Base-by-base conservation (phyloP, 441 rosid species). In the Pelargonium fulgidum region DNA sequence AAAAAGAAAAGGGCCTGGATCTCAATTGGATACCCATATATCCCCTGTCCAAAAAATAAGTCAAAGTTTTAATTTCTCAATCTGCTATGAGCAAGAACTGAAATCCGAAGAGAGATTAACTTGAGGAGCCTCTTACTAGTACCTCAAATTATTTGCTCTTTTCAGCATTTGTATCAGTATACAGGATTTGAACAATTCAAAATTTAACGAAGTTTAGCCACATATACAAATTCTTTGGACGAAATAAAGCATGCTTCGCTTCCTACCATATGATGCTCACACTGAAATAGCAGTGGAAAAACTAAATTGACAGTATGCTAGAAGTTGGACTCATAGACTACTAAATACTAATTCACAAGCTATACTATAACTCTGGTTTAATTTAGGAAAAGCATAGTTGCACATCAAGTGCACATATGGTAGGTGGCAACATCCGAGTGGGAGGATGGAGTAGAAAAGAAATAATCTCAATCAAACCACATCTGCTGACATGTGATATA, bases 1-100 rank as follows among this genome's bases (percentile, higher is more conserved):
- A 91, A 87, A 77, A 93, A 91, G 85, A 93, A 91, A n/a, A 90
- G 96, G 50, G 92, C 87, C 77, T 89, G 97, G 58, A 91, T 93
- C 81, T 93, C 96, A 19, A 93, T 89, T 2, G 98, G 97, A 81
- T 91, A 89, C 50, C 97, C 98, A 74, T 93, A 93, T 26, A 93
- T 96, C 69, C 98, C 98, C 98, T 89, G 75, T 24, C 17, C 17
- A 17, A 66, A 75, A 75, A 7, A 47, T 0, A 52, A 52, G 62
- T 11, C 19, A 33, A 14, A 61, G 17, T 0, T 19, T 33, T 52
- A 47, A 12, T 47, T 47, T 47, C 52, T 11, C 13, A 47, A 47
- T 47, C 52, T 47, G 52, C 52, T 47, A 7, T 36, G 41, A 36
- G 41, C 41, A 36, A 47, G 52, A 47, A 47, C 3, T 47, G 16